phyloP scores from a whole-genome alignment of 768 basidiomycete species.

The Termitomyces sp. region DNA sequence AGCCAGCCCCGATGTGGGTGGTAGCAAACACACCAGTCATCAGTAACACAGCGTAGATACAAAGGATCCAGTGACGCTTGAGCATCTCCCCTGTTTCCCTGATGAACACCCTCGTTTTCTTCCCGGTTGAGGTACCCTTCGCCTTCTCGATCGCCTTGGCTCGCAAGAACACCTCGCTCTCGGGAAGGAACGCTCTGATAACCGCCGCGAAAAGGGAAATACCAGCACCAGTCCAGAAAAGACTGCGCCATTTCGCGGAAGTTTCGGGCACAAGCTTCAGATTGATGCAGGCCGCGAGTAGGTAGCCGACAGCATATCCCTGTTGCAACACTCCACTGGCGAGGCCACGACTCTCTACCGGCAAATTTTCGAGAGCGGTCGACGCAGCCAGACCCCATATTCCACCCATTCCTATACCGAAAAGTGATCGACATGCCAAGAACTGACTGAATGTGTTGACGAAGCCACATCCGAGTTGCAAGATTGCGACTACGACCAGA shows the following conservation, averaged over 20 bases:
- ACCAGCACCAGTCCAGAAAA: constrained; percentile 80
- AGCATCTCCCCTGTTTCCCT: constrained; percentile 73
- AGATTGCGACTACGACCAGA: constrained; percentile 59
- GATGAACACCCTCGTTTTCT: constrained; percentile 70
- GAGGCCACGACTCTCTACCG: constrained; percentile 81
- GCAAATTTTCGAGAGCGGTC: constrained; percentile 85
- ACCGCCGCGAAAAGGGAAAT: constrained; percentile 66
- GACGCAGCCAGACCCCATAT: constrained; percentile 84
- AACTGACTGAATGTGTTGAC: constrained; percentile 73
- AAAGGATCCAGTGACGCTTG: constrained; percentile 74
- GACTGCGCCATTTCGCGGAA: constrained; percentile 54
- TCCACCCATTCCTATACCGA: constrained; percentile 86
- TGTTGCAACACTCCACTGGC: constrained; percentile 83
- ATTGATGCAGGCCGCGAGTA: constrained; percentile 82
- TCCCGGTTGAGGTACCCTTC: constrained; percentile 49
- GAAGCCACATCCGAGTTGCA: constrained; percentile 82
- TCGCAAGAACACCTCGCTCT: constrained; percentile 67
- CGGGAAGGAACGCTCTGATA: constrained; percentile 66
- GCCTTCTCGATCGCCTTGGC: constrained; percentile 53
- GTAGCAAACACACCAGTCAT: constrained; percentile 13
- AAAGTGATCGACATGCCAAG: constrained; percentile 76
- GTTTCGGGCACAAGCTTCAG: constrained; percentile 52
- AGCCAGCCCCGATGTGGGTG: background rate
- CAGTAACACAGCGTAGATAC: constrained; percentile 65
- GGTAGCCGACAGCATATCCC: constrained; percentile 83